A percentile compares a stretch with the other conserved stretches of the same genome.
Conservation (phyloP, 305 asterid species). For the Galium porrigens region DNA sequence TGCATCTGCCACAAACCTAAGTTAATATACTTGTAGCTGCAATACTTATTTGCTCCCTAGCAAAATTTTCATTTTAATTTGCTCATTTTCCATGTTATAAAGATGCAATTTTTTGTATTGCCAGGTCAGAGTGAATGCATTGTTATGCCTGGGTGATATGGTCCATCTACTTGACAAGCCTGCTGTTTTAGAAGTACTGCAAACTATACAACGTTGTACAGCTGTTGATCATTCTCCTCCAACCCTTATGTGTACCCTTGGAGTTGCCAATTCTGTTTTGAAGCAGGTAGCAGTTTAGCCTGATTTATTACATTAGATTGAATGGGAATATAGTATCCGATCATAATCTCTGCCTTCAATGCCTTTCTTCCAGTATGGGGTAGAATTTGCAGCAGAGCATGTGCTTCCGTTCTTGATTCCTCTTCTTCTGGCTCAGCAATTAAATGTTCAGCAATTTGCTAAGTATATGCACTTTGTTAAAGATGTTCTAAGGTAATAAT, state of each 20-base stretch:
- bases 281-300: constrained; percentile 53
- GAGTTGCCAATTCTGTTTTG: constrained; percentile 71
- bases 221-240: constrained; percentile 98
- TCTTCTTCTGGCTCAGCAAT: constrained; percentile 76
- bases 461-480: constrained; percentile 85
- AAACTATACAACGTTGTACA: constrained; percentile 81
- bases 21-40: not conserved
- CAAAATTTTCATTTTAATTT: not conserved
- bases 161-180: constrained; percentile 69
- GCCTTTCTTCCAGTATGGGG: constrained; percentile 52
- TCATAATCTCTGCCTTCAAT: constrained; percentile 19
- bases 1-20: not conserved
- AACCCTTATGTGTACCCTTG: constrained; percentile 97
- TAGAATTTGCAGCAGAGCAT: constrained; percentile 70
- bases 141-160: constrained; percentile 76
- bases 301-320: not conserved
- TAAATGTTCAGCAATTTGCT: constrained; percentile 93
- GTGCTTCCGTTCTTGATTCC: constrained; percentile 84
- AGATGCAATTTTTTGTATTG: constrained; percentile 16
- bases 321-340: constrained; percentile 2
- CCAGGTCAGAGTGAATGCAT: constrained; percentile 97
- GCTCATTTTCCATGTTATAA: not conserved
- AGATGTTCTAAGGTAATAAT: constrained; percentile 65
- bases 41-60: not conserved
- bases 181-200: constrained; percentile 62